These are phyloP conservation scores for Neurospora crassa DNA, from an alignment of 2,329 filamentous ascomycete genomes.

Conservation along the genomic window DNA sequence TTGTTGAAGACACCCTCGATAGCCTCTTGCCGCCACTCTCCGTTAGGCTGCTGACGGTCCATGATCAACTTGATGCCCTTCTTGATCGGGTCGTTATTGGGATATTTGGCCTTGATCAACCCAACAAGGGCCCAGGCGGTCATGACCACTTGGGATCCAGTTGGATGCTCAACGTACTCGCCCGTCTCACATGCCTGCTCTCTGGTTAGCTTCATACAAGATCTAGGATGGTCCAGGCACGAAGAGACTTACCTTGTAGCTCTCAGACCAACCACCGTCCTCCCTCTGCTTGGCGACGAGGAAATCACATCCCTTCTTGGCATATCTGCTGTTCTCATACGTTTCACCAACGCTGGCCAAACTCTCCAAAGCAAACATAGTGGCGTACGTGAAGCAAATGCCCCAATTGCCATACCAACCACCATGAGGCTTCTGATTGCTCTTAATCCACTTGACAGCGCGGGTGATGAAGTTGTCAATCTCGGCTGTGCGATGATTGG, in stretches of 20 bases:
- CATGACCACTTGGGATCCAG: conserved; percentile 81
- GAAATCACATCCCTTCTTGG: conserved; percentile 74
- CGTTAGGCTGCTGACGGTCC: conserved; percentile 73
- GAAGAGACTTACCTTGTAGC: conserved; percentile 53
- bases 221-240: neutral
- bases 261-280: conserved; percentile 96
- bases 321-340: conserved; percentile 61
- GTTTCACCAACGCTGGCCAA: conserved; percentile 73
- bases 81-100: conserved; percentile 61
- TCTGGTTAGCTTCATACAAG: conserved; percentile 4
- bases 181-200: conserved; percentile 64
- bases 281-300: conserved; percentile 72
- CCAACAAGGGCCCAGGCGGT: conserved; percentile 85
- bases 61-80: conserved; percentile 75
- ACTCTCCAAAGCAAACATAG: conserved; percentile 91
- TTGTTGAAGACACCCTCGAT: conserved; percentile 99
- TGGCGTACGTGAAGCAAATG: conserved; percentile 95
- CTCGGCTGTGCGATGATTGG: conserved; percentile 66
- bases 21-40: conserved; percentile 89
- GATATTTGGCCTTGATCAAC: conserved; percentile 74
- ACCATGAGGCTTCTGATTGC: conserved; percentile 69
- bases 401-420: conserved; percentile 98
- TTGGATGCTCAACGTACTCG: conserved; percentile 63
- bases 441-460: conserved; percentile 76
- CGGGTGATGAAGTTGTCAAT: conserved; percentile 63